Evolutionary conservation across 176 grass and related monocot genomes (phyloP).

Genomic region (Oryza longistaminata): DNA sequence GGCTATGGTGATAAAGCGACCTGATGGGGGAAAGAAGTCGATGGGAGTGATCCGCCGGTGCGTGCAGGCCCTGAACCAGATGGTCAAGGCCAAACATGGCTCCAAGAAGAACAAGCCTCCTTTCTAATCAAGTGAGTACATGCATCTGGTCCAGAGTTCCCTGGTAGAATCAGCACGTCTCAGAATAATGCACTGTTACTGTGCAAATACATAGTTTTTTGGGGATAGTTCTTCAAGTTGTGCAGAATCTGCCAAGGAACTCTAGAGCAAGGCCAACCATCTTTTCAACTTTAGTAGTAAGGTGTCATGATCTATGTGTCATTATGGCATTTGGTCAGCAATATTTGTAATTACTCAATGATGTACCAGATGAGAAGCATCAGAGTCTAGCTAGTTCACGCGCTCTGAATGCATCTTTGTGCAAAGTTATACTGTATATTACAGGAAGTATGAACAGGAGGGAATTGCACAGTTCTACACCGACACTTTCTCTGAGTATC

Average conservation of each 20-base stretch:
- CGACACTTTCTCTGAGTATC: not conserved
- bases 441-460: conserved; percentile 13
- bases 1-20: conserved; percentile 47
- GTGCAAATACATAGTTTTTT: conserved; percentile 26
- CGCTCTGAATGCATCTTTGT: not conserved
- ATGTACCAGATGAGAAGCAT: conserved; percentile 15
- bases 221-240: conserved; percentile 29
- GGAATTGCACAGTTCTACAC: conserved; percentile 2
- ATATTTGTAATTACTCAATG: not conserved
- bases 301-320: not conserved
- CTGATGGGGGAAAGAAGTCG: conserved; percentile 39
- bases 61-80: conserved; percentile 69
- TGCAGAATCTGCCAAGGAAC: conserved; percentile 8
- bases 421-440: conserved; percentile 1
- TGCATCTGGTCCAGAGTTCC: conserved; percentile 32
- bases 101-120: conserved; percentile 62
- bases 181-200: conserved; percentile 35
- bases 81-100: conserved; percentile 67
- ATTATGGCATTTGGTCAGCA: conserved; percentile 1
- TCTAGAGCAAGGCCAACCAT: not conserved
- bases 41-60: conserved; percentile 59
- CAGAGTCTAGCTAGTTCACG: conserved; percentile 2
- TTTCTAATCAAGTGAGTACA: conserved; percentile 43
- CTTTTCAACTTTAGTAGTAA: not conserved
- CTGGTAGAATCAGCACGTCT: conserved; percentile 12